phyloP scores from a whole-genome alignment of 176 grass and related monocot species.

The Phoenix dactylifera region DNA sequence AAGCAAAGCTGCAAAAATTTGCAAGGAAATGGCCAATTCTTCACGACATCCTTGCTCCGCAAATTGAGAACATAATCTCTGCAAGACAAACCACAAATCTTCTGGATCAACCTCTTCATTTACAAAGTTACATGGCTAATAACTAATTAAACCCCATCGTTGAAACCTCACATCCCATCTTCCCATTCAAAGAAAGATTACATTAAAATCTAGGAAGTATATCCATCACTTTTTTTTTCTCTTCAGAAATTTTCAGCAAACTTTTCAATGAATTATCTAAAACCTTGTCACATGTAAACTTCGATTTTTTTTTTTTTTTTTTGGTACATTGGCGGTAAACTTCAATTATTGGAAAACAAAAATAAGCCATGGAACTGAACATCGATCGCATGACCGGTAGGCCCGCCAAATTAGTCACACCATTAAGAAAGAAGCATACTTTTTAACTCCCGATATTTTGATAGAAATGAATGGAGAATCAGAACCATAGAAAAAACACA shows the following conservation, averaged over 20 bases:
- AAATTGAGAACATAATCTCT: slow-evolving; percentile 80
- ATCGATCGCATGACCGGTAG: background rate
- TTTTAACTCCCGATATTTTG: too few species aligned
- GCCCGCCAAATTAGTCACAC: too few species aligned
- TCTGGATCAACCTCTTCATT: background rate
- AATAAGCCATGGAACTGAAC: background rate
- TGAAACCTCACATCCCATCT: background rate
- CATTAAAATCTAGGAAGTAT: too few species aligned
- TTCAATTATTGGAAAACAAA: background rate
- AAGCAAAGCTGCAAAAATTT: slow-evolving; percentile 59
- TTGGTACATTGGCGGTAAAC: background rate
- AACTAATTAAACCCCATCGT: background rate
- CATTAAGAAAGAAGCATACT: too few species aligned
- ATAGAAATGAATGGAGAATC: too few species aligned
- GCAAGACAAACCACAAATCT: slow-evolving; percentile 2
- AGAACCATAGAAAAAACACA: too few species aligned
- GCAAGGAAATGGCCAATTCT: slow-evolving; percentile 69
- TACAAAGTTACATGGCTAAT: background rate
- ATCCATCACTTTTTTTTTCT: too few species aligned
- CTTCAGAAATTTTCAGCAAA: too few species aligned
- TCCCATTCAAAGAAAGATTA: too few species aligned
- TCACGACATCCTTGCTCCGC: slow-evolving; percentile 57
- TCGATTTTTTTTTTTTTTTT: too few species aligned
- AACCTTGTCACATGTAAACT: background rate
- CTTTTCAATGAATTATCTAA: background rate